phyloP scores from a whole-genome alignment of 495 filamentous ascomycete genomes.

The Podospora sp. region DNA sequence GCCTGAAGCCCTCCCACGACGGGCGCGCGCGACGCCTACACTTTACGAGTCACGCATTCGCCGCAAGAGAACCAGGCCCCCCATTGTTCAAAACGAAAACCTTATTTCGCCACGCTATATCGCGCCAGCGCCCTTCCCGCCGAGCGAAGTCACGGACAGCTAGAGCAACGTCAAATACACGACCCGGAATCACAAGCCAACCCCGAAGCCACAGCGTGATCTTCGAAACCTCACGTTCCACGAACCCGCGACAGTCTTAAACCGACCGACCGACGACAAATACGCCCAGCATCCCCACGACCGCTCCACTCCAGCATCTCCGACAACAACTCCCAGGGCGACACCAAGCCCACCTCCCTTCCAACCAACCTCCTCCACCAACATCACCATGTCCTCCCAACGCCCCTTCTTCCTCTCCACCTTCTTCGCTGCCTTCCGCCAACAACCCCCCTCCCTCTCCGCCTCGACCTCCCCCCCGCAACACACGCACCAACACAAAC shows the following conservation, averaged over 20 bases:
- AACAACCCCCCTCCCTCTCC: constrained; percentile 41
- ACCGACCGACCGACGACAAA: not conserved
- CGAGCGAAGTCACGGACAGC: not conserved
- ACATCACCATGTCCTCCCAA: constrained; percentile 61
- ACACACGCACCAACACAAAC: constrained; percentile 47
- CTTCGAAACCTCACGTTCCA: not conserved
- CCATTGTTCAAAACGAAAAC: not conserved
- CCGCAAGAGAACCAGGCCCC: not conserved
- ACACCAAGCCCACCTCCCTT: not conserved
- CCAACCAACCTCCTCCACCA: not conserved
- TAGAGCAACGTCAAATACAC: not conserved
- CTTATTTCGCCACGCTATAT: not conserved
- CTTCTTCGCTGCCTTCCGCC: constrained; percentile 83
- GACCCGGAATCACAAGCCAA: not conserved
- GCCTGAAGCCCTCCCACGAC: not conserved
- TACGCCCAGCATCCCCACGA: not conserved
- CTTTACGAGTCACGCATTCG: not conserved
- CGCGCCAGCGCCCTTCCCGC: not conserved
- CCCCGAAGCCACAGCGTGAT: not conserved
- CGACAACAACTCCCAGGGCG: not conserved
- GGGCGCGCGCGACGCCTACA: not conserved
- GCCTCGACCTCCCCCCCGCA: constrained; percentile 34
- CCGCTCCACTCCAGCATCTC: not conserved
- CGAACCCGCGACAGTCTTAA: not conserved
- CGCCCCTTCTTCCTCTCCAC: constrained; percentile 79